Percentiles rank a stretch among this genome's conserved stretches.
These are phyloP conservation scores for Trametes gibbosa DNA, from an alignment of 768 basidiomycete genomes.

Conservation along the genomic window DNA sequence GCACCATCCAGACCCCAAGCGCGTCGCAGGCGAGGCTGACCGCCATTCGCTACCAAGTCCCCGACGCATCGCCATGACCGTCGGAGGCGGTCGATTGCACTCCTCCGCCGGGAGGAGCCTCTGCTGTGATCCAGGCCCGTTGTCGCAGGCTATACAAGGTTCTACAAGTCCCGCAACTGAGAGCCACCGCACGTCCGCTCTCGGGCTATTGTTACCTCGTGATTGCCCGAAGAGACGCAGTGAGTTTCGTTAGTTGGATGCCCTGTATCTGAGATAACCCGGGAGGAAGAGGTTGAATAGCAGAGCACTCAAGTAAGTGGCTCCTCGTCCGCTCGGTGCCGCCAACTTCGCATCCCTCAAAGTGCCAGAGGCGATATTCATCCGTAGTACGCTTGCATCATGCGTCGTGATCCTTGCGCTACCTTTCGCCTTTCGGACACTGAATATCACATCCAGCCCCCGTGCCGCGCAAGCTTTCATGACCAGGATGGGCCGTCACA, in stretches of 20 bases:
- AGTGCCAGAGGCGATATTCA: neutral
- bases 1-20: too few relatives aligned
- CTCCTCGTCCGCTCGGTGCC: neutral
- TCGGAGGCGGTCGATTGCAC: neutral
- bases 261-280: neutral
- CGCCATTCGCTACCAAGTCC: neutral
- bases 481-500: neutral
- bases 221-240: neutral
- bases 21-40: neutral
- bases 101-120: neutral
- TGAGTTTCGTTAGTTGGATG: too few relatives aligned
- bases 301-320: neutral
- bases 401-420: conserved; percentile 14
- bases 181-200: neutral
- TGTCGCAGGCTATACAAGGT: neutral
- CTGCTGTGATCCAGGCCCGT: neutral
- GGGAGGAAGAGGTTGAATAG: neutral
- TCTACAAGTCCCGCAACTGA: conserved; percentile 4
- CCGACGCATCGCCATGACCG: too few relatives aligned
- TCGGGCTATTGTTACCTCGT: neutral
- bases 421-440: conserved; percentile 3
- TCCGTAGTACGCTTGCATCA: conserved; percentile 6
- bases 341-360: neutral
- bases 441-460: neutral
- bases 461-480: neutral